These are phyloP conservation scores for Cercospora sp. DNA, from an alignment of 2,329 filamentous ascomycete genomes.

Conservation along the genomic window DNA sequence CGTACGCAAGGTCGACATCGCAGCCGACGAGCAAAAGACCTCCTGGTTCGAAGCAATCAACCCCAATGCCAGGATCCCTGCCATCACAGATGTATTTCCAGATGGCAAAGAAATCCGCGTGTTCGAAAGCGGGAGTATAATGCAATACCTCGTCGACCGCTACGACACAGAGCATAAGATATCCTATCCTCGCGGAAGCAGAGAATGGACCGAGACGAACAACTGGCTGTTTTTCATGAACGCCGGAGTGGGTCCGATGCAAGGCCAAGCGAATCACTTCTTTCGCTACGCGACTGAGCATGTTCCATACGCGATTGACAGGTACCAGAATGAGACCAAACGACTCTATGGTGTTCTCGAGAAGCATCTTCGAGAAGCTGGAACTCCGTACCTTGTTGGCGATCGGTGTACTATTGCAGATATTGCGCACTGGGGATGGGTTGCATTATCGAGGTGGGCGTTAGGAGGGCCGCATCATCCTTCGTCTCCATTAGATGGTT, in stretches of 20 bases:
- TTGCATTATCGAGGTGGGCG: conserved; percentile 59
- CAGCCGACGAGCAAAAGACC: conserved; percentile 71
- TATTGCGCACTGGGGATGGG: conserved; percentile 78
- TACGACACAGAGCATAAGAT: conserved; percentile 71
- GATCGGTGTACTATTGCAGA: conserved; percentile 69
- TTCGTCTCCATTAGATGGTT: conserved; percentile 59
- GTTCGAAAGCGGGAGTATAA: conserved; percentile 80
- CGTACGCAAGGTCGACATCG: conserved; percentile 67
- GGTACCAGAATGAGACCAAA: conserved; percentile 79
- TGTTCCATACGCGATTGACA: conserved; percentile 77
- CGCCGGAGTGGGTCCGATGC: conserved; percentile 53
- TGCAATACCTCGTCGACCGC: conserved; percentile 76
- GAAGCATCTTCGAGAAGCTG: conserved; percentile 59
- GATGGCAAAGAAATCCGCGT: conserved; percentile 71
- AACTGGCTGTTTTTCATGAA: conserved; percentile 73
- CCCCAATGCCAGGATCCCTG: conserved; percentile 87
- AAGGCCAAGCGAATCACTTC: conserved; percentile 54
- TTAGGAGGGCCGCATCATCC: conserved; percentile 54
- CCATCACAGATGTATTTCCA: conserved; percentile 73
- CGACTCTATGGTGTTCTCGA: conserved; percentile 78
- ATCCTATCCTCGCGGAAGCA: conserved; percentile 69
- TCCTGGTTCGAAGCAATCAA: conserved; percentile 88
- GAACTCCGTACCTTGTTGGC: conserved; percentile 58
- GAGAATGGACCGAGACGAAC: conserved; percentile 72
- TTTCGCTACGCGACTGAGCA: conserved; percentile 69